Base-by-base conservation (phyloP, 2,329 filamentous ascomycete species). In the Talaromyces sp. region DNA sequence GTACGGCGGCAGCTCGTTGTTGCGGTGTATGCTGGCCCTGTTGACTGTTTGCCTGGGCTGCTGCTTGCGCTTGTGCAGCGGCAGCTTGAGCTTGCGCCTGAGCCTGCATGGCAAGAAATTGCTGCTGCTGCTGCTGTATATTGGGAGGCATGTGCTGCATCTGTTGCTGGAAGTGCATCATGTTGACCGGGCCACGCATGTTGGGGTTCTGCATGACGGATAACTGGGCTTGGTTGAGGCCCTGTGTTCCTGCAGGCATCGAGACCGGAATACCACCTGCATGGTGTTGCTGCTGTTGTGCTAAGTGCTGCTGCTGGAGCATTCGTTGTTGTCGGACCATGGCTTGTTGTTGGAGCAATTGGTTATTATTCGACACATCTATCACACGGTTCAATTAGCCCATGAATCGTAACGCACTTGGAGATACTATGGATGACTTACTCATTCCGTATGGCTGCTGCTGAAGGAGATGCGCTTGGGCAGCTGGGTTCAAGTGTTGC, bases 401-500 rank as follows among this genome's bases (percentile, higher is more conserved):
- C 11, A 43, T 33, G 27, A 22, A 13, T 37, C 33, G 13, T 1
- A 39, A n/a, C 31, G 13, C 22, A 43, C 35, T 17, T 27, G 37
- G 13, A 3, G 54, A 50, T 22, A 17, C 41, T 47, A 47, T 56
- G 13, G 22, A 33, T 31, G 8, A 78, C 79, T 73, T 72, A 81
- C 78, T 78, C 54, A 77, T 77, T 67, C 78, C 79, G 25, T 73
- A 75, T 52, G 78, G 78, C 50, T 79, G 80, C 50, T 79, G 78
- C 69, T 83, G 82, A 69, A 86, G 83, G 75, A 86, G 81, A 66
- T 84, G 83, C 10, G 63, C 58, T 67, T 66, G 65, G 39, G 82
- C 82, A 39, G 74, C 72, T 13, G 85, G 84, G 66, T 82, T 84
- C 68, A 89, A 76, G 73, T 89, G 87, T 57, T 83, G 85, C 68